Percentiles rank a stretch among this genome's conserved stretches.
These are phyloP conservation scores for Fusarium concolor DNA, from an alignment of 2,329 filamentous ascomycete species.

Conservation along the genomic window DNA sequence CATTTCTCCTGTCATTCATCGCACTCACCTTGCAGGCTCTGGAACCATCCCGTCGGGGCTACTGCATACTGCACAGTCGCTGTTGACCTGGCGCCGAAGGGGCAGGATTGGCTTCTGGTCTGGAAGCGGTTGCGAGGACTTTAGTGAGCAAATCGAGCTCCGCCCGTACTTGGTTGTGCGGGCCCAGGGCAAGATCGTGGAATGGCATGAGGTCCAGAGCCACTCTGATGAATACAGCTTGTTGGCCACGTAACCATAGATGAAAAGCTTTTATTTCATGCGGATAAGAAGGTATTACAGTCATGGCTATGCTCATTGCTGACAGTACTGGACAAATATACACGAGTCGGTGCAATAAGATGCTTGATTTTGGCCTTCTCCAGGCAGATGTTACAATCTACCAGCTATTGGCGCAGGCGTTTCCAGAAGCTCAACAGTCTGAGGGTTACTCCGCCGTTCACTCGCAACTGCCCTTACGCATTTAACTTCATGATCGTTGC, in stretches of 20 bases:
- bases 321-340: not conserved
- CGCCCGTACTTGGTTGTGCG: not conserved
- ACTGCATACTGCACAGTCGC: not conserved
- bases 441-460: slow-evolving; percentile 12
- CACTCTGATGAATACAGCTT: slow-evolving; percentile 2
- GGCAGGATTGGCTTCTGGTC: not conserved
- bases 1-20: not conserved
- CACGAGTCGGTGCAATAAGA: slow-evolving; percentile 22
- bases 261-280: not conserved
- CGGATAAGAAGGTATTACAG: not conserved
- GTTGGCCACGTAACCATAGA: slow-evolving; percentile 6
- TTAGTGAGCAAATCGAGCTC: slow-evolving; percentile 6
- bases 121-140: slow-evolving; percentile 4
- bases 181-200: slow-evolving; percentile 2
- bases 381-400: slow-evolving; percentile 12
- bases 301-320: not conserved
- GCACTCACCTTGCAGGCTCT: not conserved
- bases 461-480: slow-evolving; percentile 1
- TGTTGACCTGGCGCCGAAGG: not conserved
- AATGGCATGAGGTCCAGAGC: slow-evolving; percentile 16
- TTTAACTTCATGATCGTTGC: not conserved
- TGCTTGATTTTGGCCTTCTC: slow-evolving; percentile 24
- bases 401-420: slow-evolving; percentile 2
- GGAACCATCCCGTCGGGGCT: slow-evolving; percentile 11
- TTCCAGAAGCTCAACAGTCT: slow-evolving; percentile 17